Evolutionary conservation across 1,284 basidiomycete species (phyloP).

Genomic region (Chondrostereum purpureum): DNA sequence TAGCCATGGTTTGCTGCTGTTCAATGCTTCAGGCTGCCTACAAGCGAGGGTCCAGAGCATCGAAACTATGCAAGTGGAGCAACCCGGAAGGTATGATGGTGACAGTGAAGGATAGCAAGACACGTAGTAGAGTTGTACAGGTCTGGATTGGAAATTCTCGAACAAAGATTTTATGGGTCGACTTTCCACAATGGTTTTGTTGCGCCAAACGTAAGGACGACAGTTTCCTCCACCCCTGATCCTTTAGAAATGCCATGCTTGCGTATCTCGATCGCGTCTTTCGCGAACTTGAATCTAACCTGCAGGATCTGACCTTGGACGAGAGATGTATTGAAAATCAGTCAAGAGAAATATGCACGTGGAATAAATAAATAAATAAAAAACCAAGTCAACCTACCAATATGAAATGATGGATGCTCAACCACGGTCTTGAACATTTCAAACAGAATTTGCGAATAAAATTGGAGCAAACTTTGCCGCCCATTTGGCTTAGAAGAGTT

Average conservation of each 20-base stretch:
- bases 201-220: slow-evolving; percentile 79
- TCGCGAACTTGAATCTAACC: slow-evolving; percentile 82
- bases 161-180: slow-evolving; percentile 43
- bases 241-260: slow-evolving; percentile 62
- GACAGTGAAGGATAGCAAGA: background rate
- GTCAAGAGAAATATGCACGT: slow-evolving; percentile 6
- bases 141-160: slow-evolving; percentile 7
- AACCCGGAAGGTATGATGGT: slow-evolving; percentile 2
- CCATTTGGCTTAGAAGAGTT: slow-evolving; percentile 35
- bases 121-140: slow-evolving; percentile 10
- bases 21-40: too few relatives aligned
- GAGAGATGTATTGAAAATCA: slow-evolving; percentile 5
- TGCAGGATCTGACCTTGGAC: slow-evolving; percentile 72
- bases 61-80: background rate
- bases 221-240: slow-evolving; percentile 68
- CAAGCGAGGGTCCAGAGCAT: background rate
- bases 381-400: slow-evolving; percentile 44
- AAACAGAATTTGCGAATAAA: slow-evolving; percentile 73
- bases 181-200: slow-evolving; percentile 84
- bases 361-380: slow-evolving; percentile 12
- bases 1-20: too few relatives aligned
- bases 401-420: slow-evolving; percentile 70
- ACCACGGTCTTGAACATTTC: slow-evolving; percentile 77
- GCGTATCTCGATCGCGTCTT: slow-evolving; percentile 76
- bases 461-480: slow-evolving; percentile 60